A percentile compares a stretch with the other conserved stretches of the same genome.
Evolutionary conservation across 495 filamentous ascomycete genomes (phyloP).

Genomic region (Hypoxylon crocopeplum): DNA sequence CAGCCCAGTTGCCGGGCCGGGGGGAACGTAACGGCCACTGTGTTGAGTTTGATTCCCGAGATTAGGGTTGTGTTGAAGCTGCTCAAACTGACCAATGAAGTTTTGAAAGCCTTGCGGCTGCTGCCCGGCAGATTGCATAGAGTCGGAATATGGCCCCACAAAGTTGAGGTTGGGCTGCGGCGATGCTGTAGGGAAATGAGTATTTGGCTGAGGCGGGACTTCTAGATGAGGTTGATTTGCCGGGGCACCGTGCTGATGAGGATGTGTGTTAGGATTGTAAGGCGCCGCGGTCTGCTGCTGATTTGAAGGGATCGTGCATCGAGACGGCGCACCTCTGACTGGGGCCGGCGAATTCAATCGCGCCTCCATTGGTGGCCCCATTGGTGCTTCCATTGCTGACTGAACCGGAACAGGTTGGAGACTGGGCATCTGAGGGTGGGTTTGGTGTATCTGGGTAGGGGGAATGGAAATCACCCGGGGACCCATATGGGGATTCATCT

Average conservation of each 20-base stretch:
- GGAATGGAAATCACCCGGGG: background rate
- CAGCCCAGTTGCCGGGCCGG: no score
- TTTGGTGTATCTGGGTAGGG: background rate
- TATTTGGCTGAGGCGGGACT: background rate
- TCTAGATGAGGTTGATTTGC: no score
- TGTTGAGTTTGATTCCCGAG: no score
- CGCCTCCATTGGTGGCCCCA: no score
- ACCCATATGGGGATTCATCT: background rate
- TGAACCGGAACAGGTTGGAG: no score
- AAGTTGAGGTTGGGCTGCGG: background rate
- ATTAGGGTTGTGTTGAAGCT: no score
- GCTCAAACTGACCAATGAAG: background rate
- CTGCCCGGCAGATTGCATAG: background rate
- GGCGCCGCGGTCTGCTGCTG: background rate
- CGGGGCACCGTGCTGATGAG: background rate
- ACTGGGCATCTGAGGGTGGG: background rate
- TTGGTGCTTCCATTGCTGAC: no score
- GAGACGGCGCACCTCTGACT: background rate
- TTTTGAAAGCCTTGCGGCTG: conserved; percentile 1
- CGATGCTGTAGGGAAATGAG: background rate
- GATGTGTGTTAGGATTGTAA: background rate
- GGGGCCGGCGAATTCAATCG: background rate
- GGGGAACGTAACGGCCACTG: no score
- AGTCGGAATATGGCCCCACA: background rate
- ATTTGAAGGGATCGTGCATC: conserved; percentile 1